Percentiles rank a stretch among this genome's conserved stretches.
Evolutionary conservation across 169 alveolate genomes (phyloP).

Genomic region (Eimeria zaria): DNA sequence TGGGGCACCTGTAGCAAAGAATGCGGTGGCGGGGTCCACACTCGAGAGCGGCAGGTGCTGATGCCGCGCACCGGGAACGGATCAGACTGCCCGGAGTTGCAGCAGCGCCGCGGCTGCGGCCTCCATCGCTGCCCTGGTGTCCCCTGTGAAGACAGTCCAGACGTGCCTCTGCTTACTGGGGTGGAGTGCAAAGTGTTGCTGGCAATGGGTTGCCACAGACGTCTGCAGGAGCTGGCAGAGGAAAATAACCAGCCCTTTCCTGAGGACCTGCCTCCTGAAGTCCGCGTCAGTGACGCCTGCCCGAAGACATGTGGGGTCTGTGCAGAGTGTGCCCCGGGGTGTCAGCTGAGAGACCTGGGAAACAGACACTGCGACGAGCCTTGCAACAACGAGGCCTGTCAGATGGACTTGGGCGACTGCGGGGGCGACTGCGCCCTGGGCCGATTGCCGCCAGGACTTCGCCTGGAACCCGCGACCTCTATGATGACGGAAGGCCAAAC

Average conservation of each 20-base stretch:
- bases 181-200: slow-evolving; percentile 86
- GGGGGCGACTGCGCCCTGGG: slow-evolving; percentile 85
- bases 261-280: slow-evolving; percentile 87
- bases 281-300: slow-evolving; percentile 88
- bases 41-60: slow-evolving; percentile 85
- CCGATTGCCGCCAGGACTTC: slow-evolving; percentile 59
- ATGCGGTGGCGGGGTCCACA: slow-evolving; percentile 90
- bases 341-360: slow-evolving; percentile 89
- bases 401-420: slow-evolving; percentile 89
- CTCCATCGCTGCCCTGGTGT: slow-evolving; percentile 82
- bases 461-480: slow-evolving; percentile 79
- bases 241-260: slow-evolving; percentile 86
- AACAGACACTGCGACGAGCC: slow-evolving; percentile 88
- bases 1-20: slow-evolving; percentile 83
- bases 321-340: slow-evolving; percentile 89
- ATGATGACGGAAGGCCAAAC: slow-evolving; percentile 76
- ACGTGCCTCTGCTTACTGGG: slow-evolving; percentile 83
- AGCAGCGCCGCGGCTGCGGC: slow-evolving; percentile 80
- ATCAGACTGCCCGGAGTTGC: slow-evolving; percentile 61
- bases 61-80: slow-evolving; percentile 67
- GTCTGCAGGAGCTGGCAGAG: slow-evolving; percentile 86
- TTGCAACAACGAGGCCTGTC: slow-evolving; percentile 88
- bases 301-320: slow-evolving; percentile 89
- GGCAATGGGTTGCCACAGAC: slow-evolving; percentile 88
- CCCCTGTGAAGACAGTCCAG: slow-evolving; percentile 88